Base-by-base conservation (phyloP, 108 stramenopile species). In the Cylindrotheca fusiformis region DNA sequence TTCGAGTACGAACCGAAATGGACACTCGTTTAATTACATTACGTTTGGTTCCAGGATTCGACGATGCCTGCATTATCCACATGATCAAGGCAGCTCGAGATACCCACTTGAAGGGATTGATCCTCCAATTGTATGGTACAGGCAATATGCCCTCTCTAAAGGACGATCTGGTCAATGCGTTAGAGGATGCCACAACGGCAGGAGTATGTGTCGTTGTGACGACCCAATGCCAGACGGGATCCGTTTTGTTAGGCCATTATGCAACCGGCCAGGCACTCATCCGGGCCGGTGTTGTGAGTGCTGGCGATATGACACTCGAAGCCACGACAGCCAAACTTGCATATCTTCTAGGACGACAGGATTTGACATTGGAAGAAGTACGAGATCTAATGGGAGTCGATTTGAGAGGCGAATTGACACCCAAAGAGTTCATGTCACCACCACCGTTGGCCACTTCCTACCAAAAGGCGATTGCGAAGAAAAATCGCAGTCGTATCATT, bases 251-350 rank as follows among this genome's bases (percentile, higher is more conserved):
- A 59, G 93, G 90, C 12, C 85, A 91, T 48, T 99, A 99, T 62
- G 95, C 94, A 2, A 92, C 94, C 1, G 98, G 97, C 1, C 67
- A 72, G 19, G 86, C 81, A 1, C 67, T 99, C 52, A 49, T 80
- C 32, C 65, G 67, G 19, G 84, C 79, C 12, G 98, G 97, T 18
- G 97, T 96, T 4, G 83, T 98, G 12, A 77, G 80, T 4, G 95
- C 91, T n/a, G 71, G 69, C 18, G 98, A 99, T 74, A 97, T 99
- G 97, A 99, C 98, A 8, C 45, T 92, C 27, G 98, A 99, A 77
- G 97, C 97, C 0, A 84, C 67, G 36, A 78, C 84, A 5, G 83
- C 87, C 56, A 99, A 99, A 77, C 63, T 94, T 46, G 86, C 89
- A 20, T 99, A 96, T 70, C 60, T 99, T 4, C 83, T 97, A 54